Evolutionary conservation across 345 rosid genomes (phyloP), one percentile per base, ranked within the genome.

Genomic region (Raphanus raphanistrum): DNA sequence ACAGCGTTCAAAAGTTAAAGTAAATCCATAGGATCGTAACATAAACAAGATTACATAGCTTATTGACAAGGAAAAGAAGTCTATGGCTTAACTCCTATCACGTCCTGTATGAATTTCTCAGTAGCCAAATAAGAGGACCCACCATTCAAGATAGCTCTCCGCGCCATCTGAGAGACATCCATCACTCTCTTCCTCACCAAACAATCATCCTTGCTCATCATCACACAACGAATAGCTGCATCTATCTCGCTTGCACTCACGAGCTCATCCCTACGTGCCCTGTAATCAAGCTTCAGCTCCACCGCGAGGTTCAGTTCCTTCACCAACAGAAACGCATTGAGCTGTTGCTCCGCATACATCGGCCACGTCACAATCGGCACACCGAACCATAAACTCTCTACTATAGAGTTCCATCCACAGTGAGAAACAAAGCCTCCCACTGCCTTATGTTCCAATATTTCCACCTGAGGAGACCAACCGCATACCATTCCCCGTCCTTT

Each of bases 351-450:
- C 29, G 81, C 84, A 48, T 77, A 81, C 81, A 81, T 69, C 3
- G 81, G 81, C 81, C 81, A 81, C 36, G 84, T 81, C 76, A 81
- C 75, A 25, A 77, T 77, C 11, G 81, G 81, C 25, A 77, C 81
- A 63, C 84, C 81, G 73, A 61, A 73, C 81, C 76, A 81, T 12
- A 81, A 68, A 68, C 81, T 77, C 68, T 81, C 84, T 4, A 80
- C 68, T 35, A 66, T 71, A 12, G 77, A 80, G 68, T 75, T 80
- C 80, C 83, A 80, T 76, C 83, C 80, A 38, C 83, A 80, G 6
- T 80, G 83, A 64, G 80, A 80, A 0, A 80, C 52, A 66, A 80
- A 80, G 13, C 77, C 57, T 48, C 83, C 83, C 36, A 80, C 73
- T 48, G 83, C 69, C 28, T 76, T 75, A 48, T 80, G 80, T 6